Percentiles rank a stretch among this genome's conserved stretches.
Conservation (phyloP, 441 rosid genomes). For the Arabidopsis hybrid region DNA sequence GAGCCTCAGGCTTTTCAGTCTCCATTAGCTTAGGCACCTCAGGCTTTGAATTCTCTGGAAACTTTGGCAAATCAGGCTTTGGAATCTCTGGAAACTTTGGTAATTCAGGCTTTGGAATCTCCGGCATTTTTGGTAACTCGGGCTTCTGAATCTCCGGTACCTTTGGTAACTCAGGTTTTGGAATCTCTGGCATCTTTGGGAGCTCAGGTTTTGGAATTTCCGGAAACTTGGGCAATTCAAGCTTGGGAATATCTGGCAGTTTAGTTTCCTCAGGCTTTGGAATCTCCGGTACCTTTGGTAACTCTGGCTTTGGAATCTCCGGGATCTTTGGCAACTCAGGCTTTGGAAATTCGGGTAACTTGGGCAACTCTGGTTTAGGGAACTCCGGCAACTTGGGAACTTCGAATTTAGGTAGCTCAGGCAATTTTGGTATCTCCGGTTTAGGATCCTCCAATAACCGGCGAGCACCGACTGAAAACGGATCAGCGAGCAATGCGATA, state of each 20-base stretch:
- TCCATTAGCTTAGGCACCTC: conserved; percentile 29
- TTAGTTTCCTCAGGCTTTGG: background rate
- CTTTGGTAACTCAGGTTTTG: conserved; percentile 20
- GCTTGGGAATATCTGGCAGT: background rate
- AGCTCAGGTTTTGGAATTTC: conserved; percentile 2
- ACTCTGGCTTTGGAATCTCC: conserved; percentile 10
- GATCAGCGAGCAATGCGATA: conserved; percentile 29
- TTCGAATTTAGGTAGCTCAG: conserved; percentile 29
- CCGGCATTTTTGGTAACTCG: conserved; percentile 24
- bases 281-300: background rate
- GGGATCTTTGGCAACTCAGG: conserved; percentile 39
- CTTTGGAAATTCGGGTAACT: conserved; percentile 43
- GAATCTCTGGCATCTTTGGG: conserved; percentile 36
- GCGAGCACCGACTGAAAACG: conserved; percentile 40
- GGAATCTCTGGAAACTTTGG: conserved; percentile 38
- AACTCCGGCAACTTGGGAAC: conserved; percentile 41
- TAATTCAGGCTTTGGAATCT: conserved; percentile 29
- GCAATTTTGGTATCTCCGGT: conserved; percentile 39
- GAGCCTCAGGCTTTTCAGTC: conserved; percentile 41
- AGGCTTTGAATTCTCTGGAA: conserved; percentile 37
- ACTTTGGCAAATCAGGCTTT: conserved; percentile 36
- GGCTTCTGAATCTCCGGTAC: conserved; percentile 25
- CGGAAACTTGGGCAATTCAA: background rate
- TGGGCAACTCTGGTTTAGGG: conserved; percentile 45
- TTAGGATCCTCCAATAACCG: conserved; percentile 42